Conservation (phyloP, 208 protist genomes). For the Acanthamoeba divionensis region DNA sequence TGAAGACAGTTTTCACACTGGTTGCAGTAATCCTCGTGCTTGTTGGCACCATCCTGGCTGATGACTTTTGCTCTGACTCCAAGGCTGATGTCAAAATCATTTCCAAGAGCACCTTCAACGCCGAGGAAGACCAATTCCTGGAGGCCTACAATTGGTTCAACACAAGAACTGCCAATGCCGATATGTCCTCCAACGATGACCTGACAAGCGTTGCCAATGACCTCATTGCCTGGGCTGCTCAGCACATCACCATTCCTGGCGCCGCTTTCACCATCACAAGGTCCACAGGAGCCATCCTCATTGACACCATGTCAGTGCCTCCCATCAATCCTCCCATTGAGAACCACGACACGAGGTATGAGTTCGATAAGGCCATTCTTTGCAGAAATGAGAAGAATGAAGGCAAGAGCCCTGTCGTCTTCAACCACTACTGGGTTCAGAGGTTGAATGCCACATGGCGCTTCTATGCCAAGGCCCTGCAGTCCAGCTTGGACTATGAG, state of each 20-base stretch:
- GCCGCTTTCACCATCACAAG: background rate
- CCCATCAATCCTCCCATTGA: background rate
- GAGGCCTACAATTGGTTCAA: background rate
- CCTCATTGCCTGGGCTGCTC: background rate
- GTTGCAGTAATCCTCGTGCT: too few species aligned
- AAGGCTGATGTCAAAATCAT: background rate
- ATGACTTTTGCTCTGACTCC: background rate
- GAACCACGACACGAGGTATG: slow-evolving; percentile 41
- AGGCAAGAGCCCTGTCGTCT: too few species aligned
- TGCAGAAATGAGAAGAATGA: too few species aligned
- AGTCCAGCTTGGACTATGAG: background rate
- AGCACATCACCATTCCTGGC: background rate
- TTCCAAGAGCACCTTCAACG: background rate
- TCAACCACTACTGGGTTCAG: background rate
- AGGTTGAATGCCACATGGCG: background rate
- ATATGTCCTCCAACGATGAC: background rate
- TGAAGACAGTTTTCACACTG: too few species aligned
- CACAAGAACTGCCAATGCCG: background rate
- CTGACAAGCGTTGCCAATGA: background rate
- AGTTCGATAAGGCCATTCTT: slow-evolving; percentile 30
- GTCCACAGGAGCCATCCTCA: slow-evolving; percentile 10
- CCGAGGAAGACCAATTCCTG: background rate
- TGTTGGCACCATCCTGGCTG: too few species aligned
- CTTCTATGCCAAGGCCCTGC: background rate
- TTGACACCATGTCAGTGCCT: background rate